Conservation (phyloP, 805 yeast genomes). For the Myxozyma melibiosi region DNA sequence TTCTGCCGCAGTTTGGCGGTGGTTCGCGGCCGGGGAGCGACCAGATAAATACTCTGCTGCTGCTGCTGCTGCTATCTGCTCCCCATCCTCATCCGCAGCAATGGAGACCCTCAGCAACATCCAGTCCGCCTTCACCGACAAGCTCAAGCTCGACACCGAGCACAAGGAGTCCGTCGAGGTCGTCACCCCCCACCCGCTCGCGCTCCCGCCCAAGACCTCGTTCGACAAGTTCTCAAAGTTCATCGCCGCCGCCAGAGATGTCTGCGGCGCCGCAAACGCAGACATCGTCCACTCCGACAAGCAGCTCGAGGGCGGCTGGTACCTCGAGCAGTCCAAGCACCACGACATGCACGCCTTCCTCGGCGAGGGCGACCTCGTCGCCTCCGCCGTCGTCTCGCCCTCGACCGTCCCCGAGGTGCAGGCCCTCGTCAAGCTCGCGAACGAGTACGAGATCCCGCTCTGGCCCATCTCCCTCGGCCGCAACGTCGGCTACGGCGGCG, state of each 20-base stretch:
- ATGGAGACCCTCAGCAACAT: background rate
- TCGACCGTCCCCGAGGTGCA: conserved; percentile 6
- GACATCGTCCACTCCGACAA: background rate
- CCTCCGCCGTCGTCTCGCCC: conserved; percentile 15
- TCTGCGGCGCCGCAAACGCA: background rate
- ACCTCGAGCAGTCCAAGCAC: conserved; percentile 9
- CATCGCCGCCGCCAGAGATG: background rate
- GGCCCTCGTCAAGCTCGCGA: conserved; percentile 5
- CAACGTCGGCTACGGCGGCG: conserved; percentile 15
- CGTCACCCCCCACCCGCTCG: background rate
- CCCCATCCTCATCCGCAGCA: background rate
- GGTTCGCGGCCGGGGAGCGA: too few species aligned
- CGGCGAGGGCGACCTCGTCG: conserved; percentile 5
- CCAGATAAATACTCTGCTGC: background rate
- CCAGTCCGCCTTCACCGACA: background rate
- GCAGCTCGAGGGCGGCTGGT: conserved; percentile 11
- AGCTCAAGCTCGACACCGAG: conserved; percentile 5
- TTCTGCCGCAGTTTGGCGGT: too few species aligned
- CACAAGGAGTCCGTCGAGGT: background rate
- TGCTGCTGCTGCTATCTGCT: background rate
- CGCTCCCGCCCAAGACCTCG: conserved; percentile 1
- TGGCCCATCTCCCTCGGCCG: conserved; percentile 15
- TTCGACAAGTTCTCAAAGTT: background rate
- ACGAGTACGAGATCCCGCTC: conserved; percentile 6
- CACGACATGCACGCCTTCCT: conserved; percentile 14